Percentiles rank a stretch among this genome's conserved stretches.
Evolutionary conservation across 768 basidiomycete genomes (phyloP).

Genomic region (Hemileccinum rubropunctum): DNA sequence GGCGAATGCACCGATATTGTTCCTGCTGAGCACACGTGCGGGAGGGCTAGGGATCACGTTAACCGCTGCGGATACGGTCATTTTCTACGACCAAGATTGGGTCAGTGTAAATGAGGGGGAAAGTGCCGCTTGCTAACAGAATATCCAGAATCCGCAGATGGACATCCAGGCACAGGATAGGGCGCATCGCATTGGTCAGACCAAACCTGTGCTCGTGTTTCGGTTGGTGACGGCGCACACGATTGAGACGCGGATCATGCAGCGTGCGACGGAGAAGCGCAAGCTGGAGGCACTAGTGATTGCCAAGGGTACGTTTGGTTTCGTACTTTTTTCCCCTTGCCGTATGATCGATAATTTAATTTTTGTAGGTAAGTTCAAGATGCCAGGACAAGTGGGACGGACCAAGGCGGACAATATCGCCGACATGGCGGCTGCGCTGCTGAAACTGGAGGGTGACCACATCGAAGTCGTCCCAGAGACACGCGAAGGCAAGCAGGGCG

Average conservation of each 20-base stretch:
- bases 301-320: slow-evolving; percentile 61
- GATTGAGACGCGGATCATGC: slow-evolving; percentile 89
- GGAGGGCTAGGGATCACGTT: slow-evolving; percentile 97
- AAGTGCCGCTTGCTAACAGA: no score
- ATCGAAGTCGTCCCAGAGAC: slow-evolving; percentile 82
- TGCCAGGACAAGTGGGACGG: slow-evolving; percentile 54
- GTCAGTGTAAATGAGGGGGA: slow-evolving; percentile 9
- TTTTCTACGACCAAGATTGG: slow-evolving; percentile 25
- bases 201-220: slow-evolving; percentile 84
- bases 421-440: slow-evolving; percentile 75
- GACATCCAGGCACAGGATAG: slow-evolving; percentile 95
- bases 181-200: slow-evolving; percentile 96
- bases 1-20: slow-evolving; percentile 65
- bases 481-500: slow-evolving; percentile 57
- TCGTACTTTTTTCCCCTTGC: not conserved
- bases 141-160: slow-evolving; percentile 84
- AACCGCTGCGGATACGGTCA: slow-evolving; percentile 55
- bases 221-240: slow-evolving; percentile 85
- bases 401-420: slow-evolving; percentile 66
- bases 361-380: slow-evolving; percentile 73
- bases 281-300: slow-evolving; percentile 95
- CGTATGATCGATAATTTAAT: no score
- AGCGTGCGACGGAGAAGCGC: slow-evolving; percentile 81
- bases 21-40: slow-evolving; percentile 90
- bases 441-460: slow-evolving; percentile 83